Evolutionary conservation across 2,329 filamentous ascomycete genomes (phyloP).

Genomic region (Bipolaris cookei): DNA sequence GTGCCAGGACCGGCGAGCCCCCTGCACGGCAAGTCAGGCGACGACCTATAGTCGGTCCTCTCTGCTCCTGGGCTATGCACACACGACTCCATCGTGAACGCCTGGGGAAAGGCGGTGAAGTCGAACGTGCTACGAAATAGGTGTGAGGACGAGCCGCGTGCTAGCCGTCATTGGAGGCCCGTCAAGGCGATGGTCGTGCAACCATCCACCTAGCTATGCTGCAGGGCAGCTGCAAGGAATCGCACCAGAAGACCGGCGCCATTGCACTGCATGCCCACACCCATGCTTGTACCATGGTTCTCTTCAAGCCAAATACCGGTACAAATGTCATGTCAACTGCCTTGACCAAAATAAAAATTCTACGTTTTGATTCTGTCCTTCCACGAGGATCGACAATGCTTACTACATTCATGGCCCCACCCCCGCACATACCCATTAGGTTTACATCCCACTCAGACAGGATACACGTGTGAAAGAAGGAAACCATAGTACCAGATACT

Average conservation of each 20-base stretch:
- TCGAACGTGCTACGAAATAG: conserved; percentile 19
- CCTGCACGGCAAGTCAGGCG: conserved; percentile 29
- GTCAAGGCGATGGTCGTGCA: neutral
- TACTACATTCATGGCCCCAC: neutral
- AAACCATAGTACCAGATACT: too few relatives aligned
- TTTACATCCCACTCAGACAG: neutral
- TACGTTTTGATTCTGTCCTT: neutral
- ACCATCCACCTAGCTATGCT: neutral
- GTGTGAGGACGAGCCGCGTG: conserved; percentile 24
- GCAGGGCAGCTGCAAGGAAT: conserved; percentile 8
- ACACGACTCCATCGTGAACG: conserved; percentile 14
- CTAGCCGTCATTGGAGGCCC: conserved; percentile 18
- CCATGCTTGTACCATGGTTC: neutral
- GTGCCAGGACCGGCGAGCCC: conserved; percentile 9
- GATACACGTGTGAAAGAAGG: neutral
- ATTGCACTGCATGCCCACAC: conserved; percentile 5
- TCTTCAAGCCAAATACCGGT: neutral
- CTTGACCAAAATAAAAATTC: neutral
- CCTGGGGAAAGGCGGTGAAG: conserved; percentile 17
- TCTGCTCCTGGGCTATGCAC: conserved; percentile 14
- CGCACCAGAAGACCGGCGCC: neutral
- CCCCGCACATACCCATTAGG: neutral
- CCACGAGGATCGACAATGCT: neutral
- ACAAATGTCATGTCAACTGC: neutral
- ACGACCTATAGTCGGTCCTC: conserved; percentile 22